phyloP scores from a whole-genome alignment of 352 stramenopile genomes.

The Aphanomyces euteiches region DNA sequence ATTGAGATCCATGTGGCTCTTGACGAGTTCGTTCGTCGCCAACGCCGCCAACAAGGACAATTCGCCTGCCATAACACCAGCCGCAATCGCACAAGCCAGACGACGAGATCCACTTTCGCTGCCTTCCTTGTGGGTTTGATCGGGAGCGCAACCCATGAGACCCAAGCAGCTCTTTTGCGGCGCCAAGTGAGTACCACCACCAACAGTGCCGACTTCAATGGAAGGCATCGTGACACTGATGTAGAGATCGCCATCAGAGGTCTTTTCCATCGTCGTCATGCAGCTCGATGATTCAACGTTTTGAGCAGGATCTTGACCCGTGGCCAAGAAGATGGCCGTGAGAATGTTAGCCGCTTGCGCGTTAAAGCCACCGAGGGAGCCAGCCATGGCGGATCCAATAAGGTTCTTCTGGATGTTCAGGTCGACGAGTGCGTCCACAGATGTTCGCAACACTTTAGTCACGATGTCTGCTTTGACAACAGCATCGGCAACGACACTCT shows the following conservation, averaged over 20 bases:
- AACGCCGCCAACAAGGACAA: conserved; percentile 86
- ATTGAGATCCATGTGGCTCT: conserved; percentile 79
- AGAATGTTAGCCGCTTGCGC: conserved; percentile 90
- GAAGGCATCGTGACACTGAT: conserved; percentile 84
- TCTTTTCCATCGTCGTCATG: conserved; percentile 89
- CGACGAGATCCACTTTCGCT: conserved; percentile 74
- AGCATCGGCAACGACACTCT: conserved; percentile 85
- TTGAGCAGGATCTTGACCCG: conserved; percentile 89
- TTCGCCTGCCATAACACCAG: conserved; percentile 82
- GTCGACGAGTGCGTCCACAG: conserved; percentile 74
- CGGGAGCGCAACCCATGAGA: conserved; percentile 53
- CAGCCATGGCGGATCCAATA: conserved; percentile 85
- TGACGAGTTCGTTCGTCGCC: conserved; percentile 85
- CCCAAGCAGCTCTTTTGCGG: conserved; percentile 85
- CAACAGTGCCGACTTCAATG: conserved; percentile 90
- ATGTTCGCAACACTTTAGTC: conserved; percentile 77
- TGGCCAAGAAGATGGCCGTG: conserved; percentile 88
- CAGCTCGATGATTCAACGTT: conserved; percentile 90
- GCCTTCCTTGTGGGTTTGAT: conserved; percentile 40
- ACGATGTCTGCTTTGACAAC: conserved; percentile 74
- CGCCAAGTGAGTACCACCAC: conserved; percentile 79
- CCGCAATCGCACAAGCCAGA: conserved; percentile 74
- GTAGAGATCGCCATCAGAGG: conserved; percentile 54
- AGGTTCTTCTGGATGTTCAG: conserved; percentile 91
- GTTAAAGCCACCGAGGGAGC: conserved; percentile 87